Base-by-base conservation (phyloP, 2,329 filamentous ascomycete species). In the Clonostachys sp. region DNA sequence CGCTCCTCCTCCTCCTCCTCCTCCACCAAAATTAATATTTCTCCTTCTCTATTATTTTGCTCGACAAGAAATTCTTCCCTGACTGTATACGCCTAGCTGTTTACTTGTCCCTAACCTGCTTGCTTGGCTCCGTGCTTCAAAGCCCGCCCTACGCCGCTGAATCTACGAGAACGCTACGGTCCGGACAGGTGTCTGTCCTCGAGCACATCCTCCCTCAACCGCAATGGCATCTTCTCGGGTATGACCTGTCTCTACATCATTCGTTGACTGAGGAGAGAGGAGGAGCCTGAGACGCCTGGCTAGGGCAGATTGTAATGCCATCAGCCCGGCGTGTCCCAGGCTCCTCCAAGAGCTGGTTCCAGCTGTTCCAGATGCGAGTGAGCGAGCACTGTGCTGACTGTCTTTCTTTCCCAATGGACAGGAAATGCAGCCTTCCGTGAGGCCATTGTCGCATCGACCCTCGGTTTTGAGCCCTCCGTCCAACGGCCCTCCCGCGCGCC, bases 371-470 rank as follows among this genome's bases (percentile, higher is more conserved):
- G 24, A 30, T 30, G 24, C 24, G 24, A 30, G 24, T 30, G 24
- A 40, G 38, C 38, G 38, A 18, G 38, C 38, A 39, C 46, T 45
- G 43, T 50, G 42, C 44, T 35, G 16, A 12, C 30, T 8, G 8
- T 33, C 40, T 12, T 18, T 38, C 7, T 35, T 53, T 56, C 66
- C 24, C 24, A 30, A 30, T 30, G 24, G 24, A 30, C 24, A 85
- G 81, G 81, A 84, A 72, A 81, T 82, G 64, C 78, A 78, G 63
- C 74, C 82, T 62, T 74, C 82, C 56, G 80, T 83, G 61, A 81
- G 85, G 67, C 84, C 86, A 68, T 75, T 87, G 64, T 75, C 76
- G 64, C 81, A 81, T 61, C 80, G 81, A 55, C 75, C 78, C 48
- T 78, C 81, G 45, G 71, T 82, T 58, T 75, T 82, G 60, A 75